Conservation (phyloP, 1,284 basidiomycete species). For the Ustilago trichophora region DNA sequence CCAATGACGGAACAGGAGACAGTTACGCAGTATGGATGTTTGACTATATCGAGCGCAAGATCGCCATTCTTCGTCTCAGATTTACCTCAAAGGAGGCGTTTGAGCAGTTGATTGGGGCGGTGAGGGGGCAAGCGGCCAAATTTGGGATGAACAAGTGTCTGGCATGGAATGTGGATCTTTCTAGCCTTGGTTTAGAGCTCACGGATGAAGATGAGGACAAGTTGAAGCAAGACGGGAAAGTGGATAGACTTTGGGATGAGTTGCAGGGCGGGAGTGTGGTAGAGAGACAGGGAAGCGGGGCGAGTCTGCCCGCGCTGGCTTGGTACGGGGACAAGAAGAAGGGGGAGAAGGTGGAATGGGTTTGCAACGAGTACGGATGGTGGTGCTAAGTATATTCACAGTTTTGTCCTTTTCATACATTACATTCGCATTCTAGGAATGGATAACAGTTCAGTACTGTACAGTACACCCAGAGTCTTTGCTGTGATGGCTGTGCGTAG, state of each 20-base stretch:
- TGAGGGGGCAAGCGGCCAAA: slow-evolving; percentile 13
- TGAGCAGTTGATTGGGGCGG: slow-evolving; percentile 5
- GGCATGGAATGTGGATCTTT: slow-evolving; percentile 44
- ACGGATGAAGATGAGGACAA: slow-evolving; percentile 5
- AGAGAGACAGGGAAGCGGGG: slow-evolving; percentile 18
- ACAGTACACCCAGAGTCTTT: no score
- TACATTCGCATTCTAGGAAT: no score
- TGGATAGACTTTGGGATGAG: neutral
- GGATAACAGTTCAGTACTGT: no score
- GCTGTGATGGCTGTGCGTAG: no score
- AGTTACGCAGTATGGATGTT: slow-evolving; percentile 42
- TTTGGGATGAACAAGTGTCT: slow-evolving; percentile 28
- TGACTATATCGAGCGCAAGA: slow-evolving; percentile 28
- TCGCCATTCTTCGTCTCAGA: slow-evolving; percentile 24
- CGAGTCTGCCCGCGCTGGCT: slow-evolving; percentile 30
- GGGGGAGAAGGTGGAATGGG: slow-evolving; percentile 29
- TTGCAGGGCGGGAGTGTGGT: slow-evolving; percentile 21
- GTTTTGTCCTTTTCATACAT: no score
- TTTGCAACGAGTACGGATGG: slow-evolving; percentile 43
- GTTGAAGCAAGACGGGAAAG: slow-evolving; percentile 3
- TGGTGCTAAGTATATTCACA: no score
- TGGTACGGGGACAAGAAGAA: slow-evolving; percentile 28
- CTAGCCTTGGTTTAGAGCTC: slow-evolving; percentile 11
- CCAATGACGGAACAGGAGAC: no score
- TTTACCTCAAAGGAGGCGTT: slow-evolving; percentile 8